Conservation (phyloP, 108 stramenopile species). For the Epipyxis sp. region DNA sequence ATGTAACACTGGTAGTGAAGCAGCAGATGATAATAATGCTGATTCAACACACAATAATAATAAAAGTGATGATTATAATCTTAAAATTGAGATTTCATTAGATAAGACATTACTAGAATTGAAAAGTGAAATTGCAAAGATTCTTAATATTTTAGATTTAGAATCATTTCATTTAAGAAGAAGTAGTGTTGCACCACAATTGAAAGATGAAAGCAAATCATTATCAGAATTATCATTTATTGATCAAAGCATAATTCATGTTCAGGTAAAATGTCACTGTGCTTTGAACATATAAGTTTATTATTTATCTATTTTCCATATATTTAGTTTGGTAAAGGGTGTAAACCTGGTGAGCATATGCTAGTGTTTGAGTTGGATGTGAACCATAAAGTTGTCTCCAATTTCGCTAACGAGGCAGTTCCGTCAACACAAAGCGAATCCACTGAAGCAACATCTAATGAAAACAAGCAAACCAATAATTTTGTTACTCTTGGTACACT, state of each 20-base stretch:
- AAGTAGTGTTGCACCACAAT: not conserved
- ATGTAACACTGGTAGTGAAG: no score
- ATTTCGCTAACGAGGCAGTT: not conserved
- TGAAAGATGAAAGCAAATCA: slow-evolving; percentile 12
- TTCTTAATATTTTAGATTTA: no score
- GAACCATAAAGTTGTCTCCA: not conserved
- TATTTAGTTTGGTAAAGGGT: not conserved
- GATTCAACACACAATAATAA: no score
- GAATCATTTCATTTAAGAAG: slow-evolving; percentile 15
- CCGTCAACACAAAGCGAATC: no score
- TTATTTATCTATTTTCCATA: no score
- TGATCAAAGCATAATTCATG: slow-evolving; percentile 10
- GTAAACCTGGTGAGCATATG: not conserved
- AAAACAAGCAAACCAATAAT: not conserved
- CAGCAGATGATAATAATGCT: no score
- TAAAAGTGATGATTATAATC: no score
- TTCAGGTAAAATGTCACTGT: no score
- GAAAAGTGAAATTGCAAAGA: no score
- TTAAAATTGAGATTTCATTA: no score
- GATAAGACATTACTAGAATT: no score
- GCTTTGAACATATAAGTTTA: no score
- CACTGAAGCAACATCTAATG: not conserved
- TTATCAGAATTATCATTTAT: not conserved
- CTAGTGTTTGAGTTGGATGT: not conserved
- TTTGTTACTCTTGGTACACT: not conserved